Base-by-base conservation (phyloP, 768 basidiomycete genomes). In the Melanogaster broomeanus region DNA sequence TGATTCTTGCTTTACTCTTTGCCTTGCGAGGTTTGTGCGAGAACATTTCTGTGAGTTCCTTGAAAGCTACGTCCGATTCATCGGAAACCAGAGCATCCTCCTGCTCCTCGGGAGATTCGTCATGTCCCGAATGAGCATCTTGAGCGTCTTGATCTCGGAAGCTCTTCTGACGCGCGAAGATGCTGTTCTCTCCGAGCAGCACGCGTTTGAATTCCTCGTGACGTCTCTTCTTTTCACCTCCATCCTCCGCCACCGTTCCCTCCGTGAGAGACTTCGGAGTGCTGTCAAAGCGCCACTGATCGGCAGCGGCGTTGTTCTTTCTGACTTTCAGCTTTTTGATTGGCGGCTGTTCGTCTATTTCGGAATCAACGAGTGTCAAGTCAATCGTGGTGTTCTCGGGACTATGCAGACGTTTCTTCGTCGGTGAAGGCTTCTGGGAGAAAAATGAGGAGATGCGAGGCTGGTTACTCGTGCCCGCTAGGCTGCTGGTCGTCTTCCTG, bases 121-220 rank as follows among this genome's bases (percentile, higher is more conserved):
- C 59, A 10, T 55, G 54, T 25, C 68, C 61, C 37, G 58, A 55
- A 9, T 58, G 58, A 11, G 48, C 48, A 39, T 28, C 60, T 11
- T 58, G 58, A 11, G 48, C 48, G 41, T 28, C 60, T 19, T 45
- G 27, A 30, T 49, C 46, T 61, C 50, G 42, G 31, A 53, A 19
- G 33, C 30, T 15, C n/a, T 49, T 39, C 42, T 21, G 62, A 24
- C 42, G 62, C n/a, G 70, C 42, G 53, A 77, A 72, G 3, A 55
- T 52, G 46, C 70, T 75, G 56, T 77, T 78, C 45, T 77, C 76
- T 33, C 73, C 69, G 19, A 84, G 68, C 4, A 87, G 71, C 41
- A 78, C 80, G 33, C 69, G 74, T 63, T 80, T 82, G 54, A 84
- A 83, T 12, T 76, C 73, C 51, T 83, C 59, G 53, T 59, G 67